These are phyloP conservation scores for Hylodesmum podocarpum DNA, from an alignment of 306 rosid species.

Conservation along the genomic window DNA sequence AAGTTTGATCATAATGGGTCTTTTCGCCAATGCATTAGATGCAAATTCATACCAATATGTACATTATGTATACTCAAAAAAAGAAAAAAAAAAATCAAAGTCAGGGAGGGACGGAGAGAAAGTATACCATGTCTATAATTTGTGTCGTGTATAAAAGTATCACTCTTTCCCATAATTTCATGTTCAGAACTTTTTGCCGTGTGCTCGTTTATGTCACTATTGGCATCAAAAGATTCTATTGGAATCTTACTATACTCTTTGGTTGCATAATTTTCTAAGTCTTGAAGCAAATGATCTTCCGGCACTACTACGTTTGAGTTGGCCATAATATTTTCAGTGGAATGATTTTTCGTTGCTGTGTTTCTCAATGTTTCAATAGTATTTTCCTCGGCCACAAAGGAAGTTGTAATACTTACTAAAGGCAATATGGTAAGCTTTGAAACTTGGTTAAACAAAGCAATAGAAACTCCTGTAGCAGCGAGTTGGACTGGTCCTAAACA, in stretches of 20 bases:
- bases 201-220: slow-evolving; percentile 24
- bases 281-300: slow-evolving; percentile 30
- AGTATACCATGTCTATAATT: slow-evolving; percentile 29
- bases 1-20: background rate
- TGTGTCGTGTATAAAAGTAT: background rate
- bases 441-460: slow-evolving; percentile 88
- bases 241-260: background rate
- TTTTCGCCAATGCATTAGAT: background rate
- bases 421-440: slow-evolving; percentile 89
- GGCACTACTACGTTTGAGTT: background rate
- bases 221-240: background rate
- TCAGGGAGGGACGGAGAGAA: background rate
- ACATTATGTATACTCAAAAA: background rate
- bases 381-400: slow-evolving; percentile 93
- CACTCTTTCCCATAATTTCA: slow-evolving; percentile 19
- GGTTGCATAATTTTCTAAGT: slow-evolving; percentile 42
- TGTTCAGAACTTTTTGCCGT: background rate
- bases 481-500: slow-evolving; percentile 77
- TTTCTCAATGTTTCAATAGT: slow-evolving; percentile 42
- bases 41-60: background rate
- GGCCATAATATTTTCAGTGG: background rate
- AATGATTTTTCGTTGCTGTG: slow-evolving; percentile 28
- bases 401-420: no score
- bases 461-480: slow-evolving; percentile 87
- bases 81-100: no score